phyloP scores from a whole-genome alignment of 2,329 filamentous ascomycete genomes.

The Amesomyces nigricolor region DNA sequence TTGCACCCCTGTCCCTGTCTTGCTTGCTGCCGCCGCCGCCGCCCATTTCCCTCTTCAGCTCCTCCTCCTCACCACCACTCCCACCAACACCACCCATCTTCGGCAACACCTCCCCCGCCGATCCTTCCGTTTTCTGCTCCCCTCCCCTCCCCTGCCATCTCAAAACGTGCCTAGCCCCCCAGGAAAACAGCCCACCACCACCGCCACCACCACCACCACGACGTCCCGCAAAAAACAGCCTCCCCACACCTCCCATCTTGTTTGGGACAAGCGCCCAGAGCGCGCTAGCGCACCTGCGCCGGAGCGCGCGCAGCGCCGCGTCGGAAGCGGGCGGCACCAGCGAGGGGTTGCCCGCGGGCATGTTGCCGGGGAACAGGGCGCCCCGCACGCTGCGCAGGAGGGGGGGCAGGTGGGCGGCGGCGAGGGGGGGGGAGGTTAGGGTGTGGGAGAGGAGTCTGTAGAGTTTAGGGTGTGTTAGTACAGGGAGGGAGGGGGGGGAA shows the following conservation, averaged over 20 bases:
- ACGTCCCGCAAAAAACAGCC: constrained; percentile 40
- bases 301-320: constrained; percentile 55
- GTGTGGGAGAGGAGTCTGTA: constrained; percentile 53
- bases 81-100: background rate
- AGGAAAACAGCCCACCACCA: constrained; percentile 26
- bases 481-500: background rate
- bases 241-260: constrained; percentile 34
- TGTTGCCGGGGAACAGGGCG: constrained; percentile 81
- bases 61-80: no score
- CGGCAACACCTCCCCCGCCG: constrained; percentile 10
- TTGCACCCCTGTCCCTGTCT: background rate
- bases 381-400: constrained; percentile 67
- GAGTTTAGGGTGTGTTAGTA: background rate
- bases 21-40: background rate
- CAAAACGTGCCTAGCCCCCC: constrained; percentile 10
- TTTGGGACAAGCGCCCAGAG: constrained; percentile 46
- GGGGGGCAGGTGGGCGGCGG: constrained; percentile 58
- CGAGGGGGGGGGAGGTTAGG: constrained; percentile 53
- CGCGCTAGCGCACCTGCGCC: constrained; percentile 60
- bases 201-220: no score
- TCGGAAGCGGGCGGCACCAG: constrained; percentile 55
- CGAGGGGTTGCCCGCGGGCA: constrained; percentile 55
- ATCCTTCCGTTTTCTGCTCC: constrained; percentile 20
- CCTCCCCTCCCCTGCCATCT: background rate
- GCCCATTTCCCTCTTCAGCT: background rate